These are phyloP conservation scores for Leccinellum albellum DNA, from an alignment of 768 basidiomycete genomes.

Conservation along the genomic window DNA sequence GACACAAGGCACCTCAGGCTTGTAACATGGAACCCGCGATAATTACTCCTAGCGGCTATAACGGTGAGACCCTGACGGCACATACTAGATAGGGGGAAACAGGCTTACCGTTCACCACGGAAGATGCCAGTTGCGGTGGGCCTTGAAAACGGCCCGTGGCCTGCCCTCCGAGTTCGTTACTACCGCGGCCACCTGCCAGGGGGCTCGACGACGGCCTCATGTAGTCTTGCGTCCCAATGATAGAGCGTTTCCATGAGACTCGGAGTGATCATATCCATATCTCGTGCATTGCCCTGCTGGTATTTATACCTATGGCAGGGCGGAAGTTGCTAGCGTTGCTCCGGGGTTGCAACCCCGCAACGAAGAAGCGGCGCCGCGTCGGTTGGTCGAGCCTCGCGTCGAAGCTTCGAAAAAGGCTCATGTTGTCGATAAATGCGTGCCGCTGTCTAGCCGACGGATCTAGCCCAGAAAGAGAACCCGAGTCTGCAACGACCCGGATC, in stretches of 20 bases:
- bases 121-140: neutral
- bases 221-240: neutral
- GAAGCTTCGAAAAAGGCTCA: neutral
- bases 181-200: constrained; percentile 7
- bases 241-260: neutral
- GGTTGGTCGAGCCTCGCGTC: neutral
- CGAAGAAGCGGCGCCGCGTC: neutral
- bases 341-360: neutral
- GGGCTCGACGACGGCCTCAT: no score
- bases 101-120: constrained; percentile 11
- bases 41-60: neutral
- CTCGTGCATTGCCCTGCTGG: neutral
- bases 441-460: neutral
- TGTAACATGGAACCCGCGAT: neutral
- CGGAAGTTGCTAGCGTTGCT: neutral
- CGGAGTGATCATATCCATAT: neutral
- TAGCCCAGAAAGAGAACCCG: neutral
- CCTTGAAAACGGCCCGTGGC: neutral
- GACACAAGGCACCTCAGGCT: neutral
- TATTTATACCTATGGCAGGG: neutral
- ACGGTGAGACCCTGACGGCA: neutral
- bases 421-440: neutral
- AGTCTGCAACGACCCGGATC: neutral
- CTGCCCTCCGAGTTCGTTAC: neutral
- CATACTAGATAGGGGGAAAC: neutral